Conservation (phyloP, 208 protist species). For the Trypanosoma boissoni region DNA sequence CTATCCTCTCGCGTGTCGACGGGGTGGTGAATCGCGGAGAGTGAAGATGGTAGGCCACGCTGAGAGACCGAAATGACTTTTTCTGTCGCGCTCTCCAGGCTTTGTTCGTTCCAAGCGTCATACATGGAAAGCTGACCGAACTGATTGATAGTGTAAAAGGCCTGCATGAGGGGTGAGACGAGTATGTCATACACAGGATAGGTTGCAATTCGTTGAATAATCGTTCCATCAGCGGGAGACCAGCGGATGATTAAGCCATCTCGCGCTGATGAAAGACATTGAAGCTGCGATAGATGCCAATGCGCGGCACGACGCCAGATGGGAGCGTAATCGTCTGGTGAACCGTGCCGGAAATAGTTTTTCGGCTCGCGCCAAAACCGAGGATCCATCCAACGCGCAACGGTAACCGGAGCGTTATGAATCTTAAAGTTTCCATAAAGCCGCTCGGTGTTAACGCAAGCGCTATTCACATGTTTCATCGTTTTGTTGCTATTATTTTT, state of each 20-base stretch:
- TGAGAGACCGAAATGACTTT: conserved; percentile 24
- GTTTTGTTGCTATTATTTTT: no score
- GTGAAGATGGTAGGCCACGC: conserved; percentile 38
- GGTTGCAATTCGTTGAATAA: conserved; percentile 56
- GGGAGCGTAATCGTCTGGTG: conserved; percentile 20
- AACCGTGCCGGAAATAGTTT: conserved; percentile 16
- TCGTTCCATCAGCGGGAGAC: conserved; percentile 49
- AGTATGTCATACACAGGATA: conserved; percentile 47
- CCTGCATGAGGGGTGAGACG: conserved; percentile 60
- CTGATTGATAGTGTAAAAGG: conserved; percentile 62
- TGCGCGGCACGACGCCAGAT: conserved; percentile 43
- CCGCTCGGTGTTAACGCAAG: conserved; percentile 1
- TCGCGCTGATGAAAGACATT: conserved; percentile 55
- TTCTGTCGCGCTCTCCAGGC: conserved; percentile 19
- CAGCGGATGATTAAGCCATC: conserved; percentile 66
- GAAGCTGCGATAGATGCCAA: conserved; percentile 45
- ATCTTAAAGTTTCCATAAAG: conserved; percentile 44
- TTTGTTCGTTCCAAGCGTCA: conserved; percentile 64
- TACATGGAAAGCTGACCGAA: conserved; percentile 61
- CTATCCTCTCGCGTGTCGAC: conserved; percentile 17
- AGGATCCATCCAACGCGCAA: conserved; percentile 63
- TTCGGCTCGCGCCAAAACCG: conserved; percentile 55
- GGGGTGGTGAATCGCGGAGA: conserved; percentile 14
- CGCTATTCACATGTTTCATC: neutral
- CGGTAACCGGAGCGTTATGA: conserved; percentile 32